Base-by-base conservation (phyloP, 1,284 basidiomycete species). In the Malassezia dermatis region DNA sequence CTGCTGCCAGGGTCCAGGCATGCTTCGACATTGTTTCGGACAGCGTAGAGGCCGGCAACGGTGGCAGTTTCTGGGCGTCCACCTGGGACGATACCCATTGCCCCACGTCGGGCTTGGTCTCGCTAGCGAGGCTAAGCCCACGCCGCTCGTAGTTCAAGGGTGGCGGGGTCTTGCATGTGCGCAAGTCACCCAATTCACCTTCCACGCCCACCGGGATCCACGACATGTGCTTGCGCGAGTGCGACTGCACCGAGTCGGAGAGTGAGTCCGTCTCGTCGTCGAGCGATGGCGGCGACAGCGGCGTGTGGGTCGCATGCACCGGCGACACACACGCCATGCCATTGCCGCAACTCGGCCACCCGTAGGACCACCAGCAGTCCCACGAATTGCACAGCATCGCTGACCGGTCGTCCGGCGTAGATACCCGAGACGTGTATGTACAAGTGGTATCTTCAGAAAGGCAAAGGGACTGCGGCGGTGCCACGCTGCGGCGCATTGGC, bases 351-450 rank as follows among this genome's bases (percentile, higher is more conserved):
- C 12, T 34, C 4, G 45, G 45, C 45, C 45, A 47, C 13, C 45
- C 45, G 24, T 47, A 35, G 27, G 21, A 24, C 45, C 45, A 47
- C 45, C 45, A 47, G 31, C 45, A 47, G 45, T 32, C 41, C 27
- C 3, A 3, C 41, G 41, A 39, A 19, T 39, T 39, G 37, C 37
- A 39, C n/a, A 39, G 37, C 37, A 39, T 8, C 8, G 37, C 37
- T 10, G 37, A 19, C n/a, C n/a, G 12, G 11, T 39, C 19, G 19
- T 19, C 37, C 37, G 21, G 37, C 17, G 17, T 5, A 21, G 37
- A 39, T 8, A 39, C 37, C 37, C 2, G 37, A 19, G 10, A 10
- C 19, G 17, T 4, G 21, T 39, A 39, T 39, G 37, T 39, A 39
- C 37, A 39, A 19, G 37, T 10, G 19, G 37, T 39, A 12, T 39